A percentile compares a stretch with the other conserved stretches of the same genome.
phyloP scores from a whole-genome alignment of 2,329 filamentous ascomycete species.

The Chrysoporthe puriensis region DNA sequence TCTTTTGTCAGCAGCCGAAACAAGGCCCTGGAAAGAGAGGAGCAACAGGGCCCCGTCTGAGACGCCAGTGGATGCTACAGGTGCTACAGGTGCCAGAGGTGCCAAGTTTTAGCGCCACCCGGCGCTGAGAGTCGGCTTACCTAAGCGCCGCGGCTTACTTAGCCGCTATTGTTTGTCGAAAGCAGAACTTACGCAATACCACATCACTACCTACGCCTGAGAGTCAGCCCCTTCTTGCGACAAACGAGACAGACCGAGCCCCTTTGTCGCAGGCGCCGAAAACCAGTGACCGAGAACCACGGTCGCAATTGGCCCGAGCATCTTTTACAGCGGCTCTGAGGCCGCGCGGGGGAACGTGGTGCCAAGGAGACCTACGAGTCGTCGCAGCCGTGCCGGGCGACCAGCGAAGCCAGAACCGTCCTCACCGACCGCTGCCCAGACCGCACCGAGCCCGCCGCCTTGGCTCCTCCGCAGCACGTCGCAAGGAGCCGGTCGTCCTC shows the following conservation, averaged over 20 bases:
- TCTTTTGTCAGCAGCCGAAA: constrained; percentile 1
- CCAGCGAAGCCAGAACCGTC: not conserved
- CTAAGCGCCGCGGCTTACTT: constrained; percentile 8
- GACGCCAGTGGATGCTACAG: not conserved
- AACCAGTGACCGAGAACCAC: constrained; percentile 13
- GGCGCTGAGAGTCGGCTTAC: not conserved
- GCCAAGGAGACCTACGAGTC: constrained; percentile 25
- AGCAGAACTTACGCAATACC: constrained; percentile 12
- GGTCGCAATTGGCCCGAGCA: constrained; percentile 17
- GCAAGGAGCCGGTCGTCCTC: not conserved
- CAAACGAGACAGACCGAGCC: constrained; percentile 3
- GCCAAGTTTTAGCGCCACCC: constrained; percentile 13
- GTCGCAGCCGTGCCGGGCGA: constrained; percentile 8
- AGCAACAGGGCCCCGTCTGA: not conserved
- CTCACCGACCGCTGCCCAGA: constrained; percentile 1
- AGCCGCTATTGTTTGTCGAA: constrained; percentile 10
- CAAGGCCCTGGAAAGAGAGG: not conserved
- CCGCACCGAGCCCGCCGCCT: not conserved
- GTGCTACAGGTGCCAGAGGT: not conserved
- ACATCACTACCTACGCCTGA: constrained; percentile 6
- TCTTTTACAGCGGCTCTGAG: constrained; percentile 24
- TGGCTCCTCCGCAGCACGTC: not conserved
- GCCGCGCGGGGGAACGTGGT: constrained; percentile 30
- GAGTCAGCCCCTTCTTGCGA: constrained; percentile 9
- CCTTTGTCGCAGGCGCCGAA: not conserved